Evolutionary conservation across 1,284 basidiomycete genomes (phyloP).

Genomic region (Peniophora sp.): DNA sequence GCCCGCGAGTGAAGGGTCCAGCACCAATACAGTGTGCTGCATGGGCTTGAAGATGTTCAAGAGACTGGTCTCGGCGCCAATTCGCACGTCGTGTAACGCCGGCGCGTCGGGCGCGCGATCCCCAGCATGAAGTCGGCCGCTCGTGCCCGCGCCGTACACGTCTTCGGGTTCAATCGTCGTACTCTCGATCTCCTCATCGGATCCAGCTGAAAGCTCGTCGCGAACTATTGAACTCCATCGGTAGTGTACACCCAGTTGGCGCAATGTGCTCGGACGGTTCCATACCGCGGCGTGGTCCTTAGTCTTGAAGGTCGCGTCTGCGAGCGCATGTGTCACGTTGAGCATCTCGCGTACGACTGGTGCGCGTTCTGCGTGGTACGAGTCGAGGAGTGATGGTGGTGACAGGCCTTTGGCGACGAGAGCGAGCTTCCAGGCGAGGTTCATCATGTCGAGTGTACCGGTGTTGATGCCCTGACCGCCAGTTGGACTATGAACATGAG

Average conservation of each 20-base stretch:
- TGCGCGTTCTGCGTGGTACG: slow-evolving; percentile 23
- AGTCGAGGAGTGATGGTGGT: slow-evolving; percentile 17
- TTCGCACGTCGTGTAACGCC: not conserved
- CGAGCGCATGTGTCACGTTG: slow-evolving; percentile 7
- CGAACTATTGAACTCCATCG: slow-evolving; percentile 6
- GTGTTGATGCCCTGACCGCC: slow-evolving; percentile 13
- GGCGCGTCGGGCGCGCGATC: slow-evolving; percentile 6
- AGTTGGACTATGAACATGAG: slow-evolving; percentile 11
- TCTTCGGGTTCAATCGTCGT: not conserved
- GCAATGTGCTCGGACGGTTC: not conserved
- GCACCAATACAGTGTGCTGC: not conserved
- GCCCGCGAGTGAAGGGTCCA: not conserved
- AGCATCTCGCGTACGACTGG: slow-evolving; percentile 17
- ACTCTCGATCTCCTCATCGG: not conserved
- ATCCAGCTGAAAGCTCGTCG: slow-evolving; percentile 1
- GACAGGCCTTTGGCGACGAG: slow-evolving; percentile 20
- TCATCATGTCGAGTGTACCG: too few species aligned
- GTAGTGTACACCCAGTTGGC: slow-evolving; percentile 9
- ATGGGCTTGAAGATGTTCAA: not conserved
- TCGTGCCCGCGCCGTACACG: not conserved
- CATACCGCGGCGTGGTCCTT: not conserved
- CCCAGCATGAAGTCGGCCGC: not conserved
- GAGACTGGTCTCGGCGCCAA: not conserved
- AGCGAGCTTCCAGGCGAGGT: slow-evolving; percentile 25
- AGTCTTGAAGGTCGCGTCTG: not conserved